Conservation (phyloP, 495 filamentous ascomycete genomes). For the Trichoderma reesei region DNA sequence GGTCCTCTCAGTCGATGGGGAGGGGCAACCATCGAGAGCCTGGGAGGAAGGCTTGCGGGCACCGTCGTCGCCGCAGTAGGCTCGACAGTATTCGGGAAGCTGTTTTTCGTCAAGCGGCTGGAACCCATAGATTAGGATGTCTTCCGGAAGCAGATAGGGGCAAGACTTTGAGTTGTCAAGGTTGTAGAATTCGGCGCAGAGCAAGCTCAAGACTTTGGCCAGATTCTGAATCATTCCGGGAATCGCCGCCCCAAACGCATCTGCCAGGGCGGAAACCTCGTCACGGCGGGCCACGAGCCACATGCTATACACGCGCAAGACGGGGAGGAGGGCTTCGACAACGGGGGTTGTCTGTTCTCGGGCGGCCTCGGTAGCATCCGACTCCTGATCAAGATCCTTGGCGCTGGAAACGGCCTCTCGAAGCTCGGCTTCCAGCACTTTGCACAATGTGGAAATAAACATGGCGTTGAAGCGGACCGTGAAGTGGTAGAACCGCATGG, state of each 20-base stretch:
- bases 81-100: conserved; percentile 14
- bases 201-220: neutral
- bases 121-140: conserved; percentile 67
- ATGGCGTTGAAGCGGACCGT: conserved; percentile 73
- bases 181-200: conserved; percentile 22
- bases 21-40: neutral
- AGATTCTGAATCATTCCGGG: neutral
- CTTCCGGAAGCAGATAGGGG: conserved; percentile 67
- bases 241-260: neutral
- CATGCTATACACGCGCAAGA: conserved; percentile 61
- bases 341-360: conserved; percentile 1
- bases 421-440: conserved; percentile 58
- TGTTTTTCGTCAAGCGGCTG: conserved; percentile 48
- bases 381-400: neutral
- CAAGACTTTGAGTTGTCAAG: neutral
- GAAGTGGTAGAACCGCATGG: conserved; percentile 53
- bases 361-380: neutral
- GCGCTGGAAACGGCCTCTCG: conserved; percentile 4
- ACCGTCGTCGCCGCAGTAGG: conserved; percentile 24
- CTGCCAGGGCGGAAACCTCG: neutral
- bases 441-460: conserved; percentile 67
- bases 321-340: conserved; percentile 42
- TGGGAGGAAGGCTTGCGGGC: neutral
- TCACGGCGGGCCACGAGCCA: conserved; percentile 44
- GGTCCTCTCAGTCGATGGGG: conserved; percentile 16